phyloP scores from a whole-genome alignment of 768 basidiomycete species.

The Auricularia sp. region DNA sequence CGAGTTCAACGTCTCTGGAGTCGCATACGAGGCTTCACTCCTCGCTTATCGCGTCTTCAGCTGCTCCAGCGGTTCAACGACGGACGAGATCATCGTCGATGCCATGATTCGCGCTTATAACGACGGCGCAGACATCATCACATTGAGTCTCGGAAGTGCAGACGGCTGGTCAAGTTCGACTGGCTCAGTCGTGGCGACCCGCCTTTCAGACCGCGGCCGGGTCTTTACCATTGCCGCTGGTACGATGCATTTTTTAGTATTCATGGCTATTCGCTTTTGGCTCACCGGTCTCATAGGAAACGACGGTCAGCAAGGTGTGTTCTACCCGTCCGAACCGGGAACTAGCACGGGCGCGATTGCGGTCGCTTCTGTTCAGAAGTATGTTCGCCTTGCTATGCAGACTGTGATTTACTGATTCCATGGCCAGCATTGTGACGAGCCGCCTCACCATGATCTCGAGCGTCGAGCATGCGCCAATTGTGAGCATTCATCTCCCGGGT shows the following conservation, averaged over 20 bases:
- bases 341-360: neutral
- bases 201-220: slow-evolving; percentile 46
- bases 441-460: neutral
- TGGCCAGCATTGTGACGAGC: neutral
- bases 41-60: slow-evolving; percentile 20
- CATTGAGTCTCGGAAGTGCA: slow-evolving; percentile 50
- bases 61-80: slow-evolving; percentile 13
- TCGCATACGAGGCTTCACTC: slow-evolving; percentile 21
- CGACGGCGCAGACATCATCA: slow-evolving; percentile 54
- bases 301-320: slow-evolving; percentile 45
- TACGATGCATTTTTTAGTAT: neutral
- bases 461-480: neutral
- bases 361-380: slow-evolving; percentile 14
- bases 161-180: slow-evolving; percentile 56
- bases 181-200: slow-evolving; percentile 44
- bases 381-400: neutral
- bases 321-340: slow-evolving; percentile 18
- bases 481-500: neutral
- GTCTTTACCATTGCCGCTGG: slow-evolving; percentile 55
- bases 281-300: slow-evolving; percentile 16
- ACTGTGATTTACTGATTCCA: neutral
- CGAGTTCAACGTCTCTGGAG: neutral
- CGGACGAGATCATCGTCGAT: slow-evolving; percentile 30
- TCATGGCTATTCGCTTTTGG: neutral
- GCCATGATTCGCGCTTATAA: slow-evolving; percentile 42